Conservation (phyloP, 139 green algal species). For the Tetratostichococcus sp. region DNA sequence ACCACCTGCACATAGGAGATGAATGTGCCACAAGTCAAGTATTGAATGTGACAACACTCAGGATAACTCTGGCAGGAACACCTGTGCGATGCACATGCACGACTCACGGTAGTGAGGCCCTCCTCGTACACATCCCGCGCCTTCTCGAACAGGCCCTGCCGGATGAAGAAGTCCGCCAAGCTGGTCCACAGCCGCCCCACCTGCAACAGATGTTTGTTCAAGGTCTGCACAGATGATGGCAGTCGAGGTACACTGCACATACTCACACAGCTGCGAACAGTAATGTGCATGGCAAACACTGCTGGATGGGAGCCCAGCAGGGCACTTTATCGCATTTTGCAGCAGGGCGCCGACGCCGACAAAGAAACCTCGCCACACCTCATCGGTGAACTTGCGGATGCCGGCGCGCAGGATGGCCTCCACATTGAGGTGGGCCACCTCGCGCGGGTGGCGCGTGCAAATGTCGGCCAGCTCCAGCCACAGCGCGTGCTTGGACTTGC, state of each 20-base stretch:
- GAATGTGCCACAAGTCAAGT: too few species aligned
- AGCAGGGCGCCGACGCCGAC: too few species aligned
- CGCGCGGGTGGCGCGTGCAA: constrained; percentile 81
- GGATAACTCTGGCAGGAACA: too few species aligned
- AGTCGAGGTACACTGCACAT: too few species aligned
- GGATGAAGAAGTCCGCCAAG: constrained; percentile 97
- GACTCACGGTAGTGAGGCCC: constrained; percentile 71
- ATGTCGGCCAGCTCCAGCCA: constrained; percentile 99
- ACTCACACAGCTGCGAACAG: too few species aligned
- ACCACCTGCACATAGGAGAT: constrained; percentile 4
- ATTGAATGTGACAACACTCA: too few species aligned
- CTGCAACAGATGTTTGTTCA: constrained; percentile 33
- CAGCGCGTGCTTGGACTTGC: constrained; percentile 93
- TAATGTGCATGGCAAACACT: too few species aligned
- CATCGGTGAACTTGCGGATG: constrained; percentile 80
- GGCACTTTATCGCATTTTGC: too few species aligned
- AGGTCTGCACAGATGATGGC: too few species aligned
- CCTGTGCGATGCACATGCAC: too few species aligned
- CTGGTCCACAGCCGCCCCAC: constrained; percentile 92
- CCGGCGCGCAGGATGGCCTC: constrained; percentile 68
- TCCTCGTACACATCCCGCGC: constrained; percentile 98
- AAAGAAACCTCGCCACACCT: constrained; percentile 52
- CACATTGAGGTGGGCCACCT: constrained; percentile 57
- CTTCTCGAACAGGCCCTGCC: constrained; percentile 87
- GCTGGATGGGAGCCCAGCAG: too few species aligned